Evolutionary conservation across 164 flowering plant genomes (phyloP).

Genomic region (Vitis amurensis): DNA sequence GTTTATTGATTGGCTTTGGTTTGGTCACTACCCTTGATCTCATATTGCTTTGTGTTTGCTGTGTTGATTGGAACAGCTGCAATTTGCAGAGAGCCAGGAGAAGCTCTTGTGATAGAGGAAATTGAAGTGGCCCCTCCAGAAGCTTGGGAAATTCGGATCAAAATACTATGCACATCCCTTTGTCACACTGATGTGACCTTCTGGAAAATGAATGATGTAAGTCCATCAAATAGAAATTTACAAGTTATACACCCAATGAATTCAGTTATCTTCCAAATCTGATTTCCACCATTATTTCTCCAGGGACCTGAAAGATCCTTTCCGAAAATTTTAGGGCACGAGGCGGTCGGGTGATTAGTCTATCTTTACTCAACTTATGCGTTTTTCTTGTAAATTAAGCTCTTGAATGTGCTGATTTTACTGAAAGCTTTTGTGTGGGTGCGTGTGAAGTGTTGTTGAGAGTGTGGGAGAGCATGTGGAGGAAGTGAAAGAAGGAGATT

Average conservation of each 20-base stretch:
- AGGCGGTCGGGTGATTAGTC: slow-evolving; percentile 59
- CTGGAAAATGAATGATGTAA: slow-evolving; percentile 46
- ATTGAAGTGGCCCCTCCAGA: slow-evolving; percentile 61
- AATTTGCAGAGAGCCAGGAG: slow-evolving; percentile 44
- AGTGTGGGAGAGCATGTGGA: slow-evolving; percentile 63
- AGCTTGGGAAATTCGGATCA: slow-evolving; percentile 58
- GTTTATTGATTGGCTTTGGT: background rate
- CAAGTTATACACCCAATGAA: too few species aligned
- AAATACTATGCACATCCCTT: slow-evolving; percentile 60
- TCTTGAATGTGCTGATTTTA: background rate
- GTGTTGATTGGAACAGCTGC: slow-evolving; percentile 43
- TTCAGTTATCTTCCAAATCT: background rate
- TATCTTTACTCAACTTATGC: background rate
- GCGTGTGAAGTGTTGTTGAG: slow-evolving; percentile 51
- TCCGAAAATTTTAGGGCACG: slow-evolving; percentile 70
- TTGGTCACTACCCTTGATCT: background rate
- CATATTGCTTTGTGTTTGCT: background rate
- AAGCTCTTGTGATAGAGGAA: slow-evolving; percentile 56
- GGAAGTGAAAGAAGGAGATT: slow-evolving; percentile 57
- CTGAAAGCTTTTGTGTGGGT: background rate
- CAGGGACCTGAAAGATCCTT: slow-evolving; percentile 33
- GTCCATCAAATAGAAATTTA: background rate
- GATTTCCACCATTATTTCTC: background rate
- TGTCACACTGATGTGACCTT: slow-evolving; percentile 60
- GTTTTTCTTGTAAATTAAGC: background rate